Evolutionary conservation across 768 basidiomycete genomes (phyloP).

Genomic region (Russula ochroleuca): DNA sequence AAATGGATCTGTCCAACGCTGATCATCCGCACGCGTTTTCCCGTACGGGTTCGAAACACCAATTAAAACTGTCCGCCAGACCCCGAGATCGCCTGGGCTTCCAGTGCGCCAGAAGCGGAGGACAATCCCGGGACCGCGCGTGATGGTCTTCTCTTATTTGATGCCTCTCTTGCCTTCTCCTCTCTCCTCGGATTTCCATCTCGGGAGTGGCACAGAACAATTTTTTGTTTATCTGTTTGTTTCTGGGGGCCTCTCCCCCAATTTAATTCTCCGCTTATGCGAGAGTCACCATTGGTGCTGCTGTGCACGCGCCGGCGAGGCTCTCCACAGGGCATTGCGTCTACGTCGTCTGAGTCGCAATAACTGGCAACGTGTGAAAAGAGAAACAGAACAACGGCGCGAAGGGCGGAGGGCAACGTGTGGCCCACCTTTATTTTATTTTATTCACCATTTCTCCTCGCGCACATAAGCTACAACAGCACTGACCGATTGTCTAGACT

Average conservation of each 20-base stretch:
- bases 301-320: background rate
- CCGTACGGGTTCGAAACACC: background rate
- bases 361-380: background rate
- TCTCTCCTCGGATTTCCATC: background rate
- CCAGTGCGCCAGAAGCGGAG: background rate
- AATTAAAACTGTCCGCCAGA: background rate
- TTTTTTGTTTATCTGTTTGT: background rate
- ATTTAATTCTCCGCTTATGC: background rate
- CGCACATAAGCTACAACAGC: constrained; percentile 1
- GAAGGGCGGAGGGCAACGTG: background rate
- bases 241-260: background rate
- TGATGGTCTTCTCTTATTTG: background rate
- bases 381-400: constrained; percentile 7
- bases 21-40: background rate
- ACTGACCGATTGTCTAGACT: background rate
- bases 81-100: background rate
- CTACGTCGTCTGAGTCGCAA: constrained; percentile 11
- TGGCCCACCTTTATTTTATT: background rate
- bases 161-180: background rate
- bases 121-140: background rate
- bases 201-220: background rate
- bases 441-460: background rate
- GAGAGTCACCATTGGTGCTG: background rate
- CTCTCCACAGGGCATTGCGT: constrained; percentile 3
- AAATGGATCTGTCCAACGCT: background rate